Evolutionary conservation across 1,284 basidiomycete species (phyloP).

Genomic region (Cutaneotrichosporon cutaneum): DNA sequence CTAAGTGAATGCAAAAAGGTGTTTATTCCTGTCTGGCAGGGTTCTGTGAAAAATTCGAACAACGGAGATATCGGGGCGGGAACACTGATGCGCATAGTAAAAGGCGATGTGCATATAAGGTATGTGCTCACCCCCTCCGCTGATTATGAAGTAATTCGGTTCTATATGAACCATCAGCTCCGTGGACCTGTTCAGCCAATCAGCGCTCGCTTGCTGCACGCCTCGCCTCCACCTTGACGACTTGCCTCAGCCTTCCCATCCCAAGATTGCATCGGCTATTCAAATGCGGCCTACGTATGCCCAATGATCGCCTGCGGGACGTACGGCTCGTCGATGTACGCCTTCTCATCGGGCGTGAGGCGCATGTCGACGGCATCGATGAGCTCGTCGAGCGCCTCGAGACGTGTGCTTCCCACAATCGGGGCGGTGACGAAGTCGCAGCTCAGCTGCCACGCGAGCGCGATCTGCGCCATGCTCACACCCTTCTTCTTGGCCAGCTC

Average conservation of each 20-base stretch:
- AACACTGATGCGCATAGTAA: constrained; percentile 11
- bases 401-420: constrained; percentile 45
- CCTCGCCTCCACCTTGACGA: no score
- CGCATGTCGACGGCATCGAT: constrained; percentile 31
- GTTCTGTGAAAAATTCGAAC: constrained; percentile 9
- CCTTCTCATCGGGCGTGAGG: constrained; percentile 59
- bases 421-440: constrained; percentile 43
- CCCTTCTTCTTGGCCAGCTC: constrained; percentile 59
- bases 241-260: no score
- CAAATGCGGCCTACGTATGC: neutral
- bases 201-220: no score
- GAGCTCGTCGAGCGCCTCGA: constrained; percentile 42
- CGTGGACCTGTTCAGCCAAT: no score
- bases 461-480: constrained; percentile 62
- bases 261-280: neutral
- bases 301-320: constrained; percentile 22
- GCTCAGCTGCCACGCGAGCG: constrained; percentile 58
- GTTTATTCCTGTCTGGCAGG: neutral
- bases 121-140: constrained; percentile 4
- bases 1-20: neutral
- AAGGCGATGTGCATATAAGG: constrained; percentile 11
- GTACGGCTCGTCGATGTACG: constrained; percentile 58
- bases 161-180: no score
- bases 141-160: neutral
- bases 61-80: constrained; percentile 2